A percentile compares a stretch with the other conserved stretches of the same genome.
These are phyloP conservation scores for Cercospora sesami DNA, from an alignment of 2,329 filamentous ascomycete species.

Conservation along the genomic window DNA sequence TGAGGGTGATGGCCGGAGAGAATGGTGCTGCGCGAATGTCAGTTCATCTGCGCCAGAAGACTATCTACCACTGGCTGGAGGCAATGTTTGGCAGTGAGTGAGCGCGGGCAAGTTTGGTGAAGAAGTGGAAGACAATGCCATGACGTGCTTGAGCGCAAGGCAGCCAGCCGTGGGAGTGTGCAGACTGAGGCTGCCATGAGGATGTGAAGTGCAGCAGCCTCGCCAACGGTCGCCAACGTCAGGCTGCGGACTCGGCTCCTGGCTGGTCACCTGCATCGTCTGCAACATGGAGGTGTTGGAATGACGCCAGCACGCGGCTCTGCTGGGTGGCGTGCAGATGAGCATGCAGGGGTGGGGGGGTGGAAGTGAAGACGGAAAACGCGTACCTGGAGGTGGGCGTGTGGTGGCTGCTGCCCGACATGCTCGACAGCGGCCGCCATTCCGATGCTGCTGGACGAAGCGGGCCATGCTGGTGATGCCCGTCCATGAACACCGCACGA, in stretches of 20 bases:
- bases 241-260: background rate
- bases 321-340: slow-evolving; percentile 5
- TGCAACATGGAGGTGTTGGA: background rate
- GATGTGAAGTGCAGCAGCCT: background rate
- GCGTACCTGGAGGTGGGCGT: slow-evolving; percentile 28
- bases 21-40: slow-evolving; percentile 19
- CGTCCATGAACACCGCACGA: slow-evolving; percentile 31
- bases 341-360: background rate
- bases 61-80: background rate
- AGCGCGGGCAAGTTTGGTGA: background rate
- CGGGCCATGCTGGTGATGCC: slow-evolving; percentile 26
- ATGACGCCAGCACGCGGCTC: no score
- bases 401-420: slow-evolving; percentile 25
- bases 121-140: background rate
- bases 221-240: background rate
- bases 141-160: background rate
- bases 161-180: background rate
- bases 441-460: slow-evolving; percentile 24
- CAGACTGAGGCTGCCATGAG: background rate
- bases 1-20: slow-evolving; percentile 13
- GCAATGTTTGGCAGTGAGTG: slow-evolving; percentile 1
- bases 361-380: background rate
- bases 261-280: background rate
- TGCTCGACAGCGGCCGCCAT: slow-evolving; percentile 34
- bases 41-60: background rate